Conservation (phyloP, 352 stramenopile genomes). For the Globisporangium parvum region DNA sequence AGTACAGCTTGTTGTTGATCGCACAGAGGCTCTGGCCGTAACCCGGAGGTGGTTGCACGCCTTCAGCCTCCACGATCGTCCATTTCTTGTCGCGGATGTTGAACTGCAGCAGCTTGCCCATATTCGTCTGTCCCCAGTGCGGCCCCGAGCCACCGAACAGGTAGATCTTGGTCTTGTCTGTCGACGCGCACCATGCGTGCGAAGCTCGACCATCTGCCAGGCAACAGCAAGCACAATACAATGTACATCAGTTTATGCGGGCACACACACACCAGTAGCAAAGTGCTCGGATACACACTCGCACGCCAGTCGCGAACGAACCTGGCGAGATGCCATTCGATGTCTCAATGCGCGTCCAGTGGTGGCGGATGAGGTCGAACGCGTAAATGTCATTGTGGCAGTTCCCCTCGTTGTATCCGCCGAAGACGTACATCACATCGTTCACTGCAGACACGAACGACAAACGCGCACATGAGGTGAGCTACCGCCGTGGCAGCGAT, state of each 20-base stretch:
- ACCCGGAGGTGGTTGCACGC: constrained; percentile 55
- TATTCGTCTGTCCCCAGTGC: constrained; percentile 84
- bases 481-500: no score
- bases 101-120: constrained; percentile 82
- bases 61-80: constrained; percentile 68
- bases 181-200: constrained; percentile 68
- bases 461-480: neutral
- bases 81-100: constrained; percentile 73
- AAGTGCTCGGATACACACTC: neutral
- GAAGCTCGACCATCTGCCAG: constrained; percentile 56
- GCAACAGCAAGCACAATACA: neutral
- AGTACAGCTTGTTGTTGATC: constrained; percentile 76
- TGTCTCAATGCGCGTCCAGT: constrained; percentile 73
- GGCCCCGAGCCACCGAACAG: constrained; percentile 70
- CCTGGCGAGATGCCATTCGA: constrained; percentile 64
- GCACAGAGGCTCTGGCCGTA: constrained; percentile 75
- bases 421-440: constrained; percentile 80
- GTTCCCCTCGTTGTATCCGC: constrained; percentile 82
- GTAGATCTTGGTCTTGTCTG: constrained; percentile 73
- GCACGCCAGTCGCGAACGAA: constrained; percentile 14
- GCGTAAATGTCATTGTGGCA: constrained; percentile 84
- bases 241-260: neutral
- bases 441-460: constrained; percentile 30
- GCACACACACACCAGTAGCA: neutral
- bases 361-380: constrained; percentile 73